Conservation (phyloP, 345 rosid genomes). For the Odontarrhena argentea region DNA sequence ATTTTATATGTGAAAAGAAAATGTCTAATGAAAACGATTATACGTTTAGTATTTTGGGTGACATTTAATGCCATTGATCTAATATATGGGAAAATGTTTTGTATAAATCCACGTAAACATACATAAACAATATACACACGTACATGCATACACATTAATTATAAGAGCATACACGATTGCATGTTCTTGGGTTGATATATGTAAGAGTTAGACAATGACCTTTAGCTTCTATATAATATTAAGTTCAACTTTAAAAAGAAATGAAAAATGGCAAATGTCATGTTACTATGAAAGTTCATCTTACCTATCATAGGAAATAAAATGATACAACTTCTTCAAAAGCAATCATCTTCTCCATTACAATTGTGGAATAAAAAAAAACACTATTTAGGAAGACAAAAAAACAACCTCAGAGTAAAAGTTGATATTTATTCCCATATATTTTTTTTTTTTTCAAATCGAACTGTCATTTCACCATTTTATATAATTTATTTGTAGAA, state of each 20-base stretch:
- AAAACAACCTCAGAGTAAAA: neutral
- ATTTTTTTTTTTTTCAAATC: neutral
- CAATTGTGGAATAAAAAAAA: slow-evolving; percentile 28
- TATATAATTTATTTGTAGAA: neutral
- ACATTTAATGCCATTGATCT: neutral
- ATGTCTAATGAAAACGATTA: no score
- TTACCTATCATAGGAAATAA: slow-evolving; percentile 34
- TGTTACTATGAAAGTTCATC: slow-evolving; percentile 35
- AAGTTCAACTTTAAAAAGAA: slow-evolving; percentile 18
- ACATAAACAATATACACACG: neutral
- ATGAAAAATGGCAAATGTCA: slow-evolving; percentile 29
- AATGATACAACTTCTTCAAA: slow-evolving; percentile 16
- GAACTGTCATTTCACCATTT: neutral
- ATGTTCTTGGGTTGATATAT: slow-evolving; percentile 29
- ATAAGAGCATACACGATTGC: slow-evolving; percentile 4
- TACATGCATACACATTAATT: slow-evolving; percentile 8
- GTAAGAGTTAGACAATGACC: slow-evolving; percentile 20
- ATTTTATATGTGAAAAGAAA: no score
- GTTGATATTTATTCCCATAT: neutral
- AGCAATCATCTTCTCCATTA: slow-evolving; percentile 35
- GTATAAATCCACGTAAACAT: neutral
- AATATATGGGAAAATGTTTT: neutral
- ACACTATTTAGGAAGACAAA: slow-evolving; percentile 19
- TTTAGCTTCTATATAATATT: slow-evolving; percentile 5
- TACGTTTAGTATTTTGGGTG: neutral